Evolutionary conservation across 257 asterid species (phyloP).

Genomic region (Marsdenia floribunda): DNA sequence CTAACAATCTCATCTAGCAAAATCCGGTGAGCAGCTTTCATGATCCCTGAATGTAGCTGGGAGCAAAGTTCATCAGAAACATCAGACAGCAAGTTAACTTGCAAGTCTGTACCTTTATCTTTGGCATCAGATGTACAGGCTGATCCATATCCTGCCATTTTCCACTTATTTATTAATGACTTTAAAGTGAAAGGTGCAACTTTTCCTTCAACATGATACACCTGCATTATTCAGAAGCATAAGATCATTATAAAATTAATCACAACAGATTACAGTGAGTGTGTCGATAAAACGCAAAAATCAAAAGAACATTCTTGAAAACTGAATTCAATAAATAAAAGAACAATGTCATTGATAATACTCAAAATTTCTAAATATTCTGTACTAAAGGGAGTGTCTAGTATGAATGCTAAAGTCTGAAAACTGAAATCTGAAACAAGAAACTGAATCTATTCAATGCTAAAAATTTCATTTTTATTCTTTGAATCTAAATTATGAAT

Average conservation of each 20-base stretch:
- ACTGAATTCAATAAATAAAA: too few relatives aligned
- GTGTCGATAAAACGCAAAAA: too few relatives aligned
- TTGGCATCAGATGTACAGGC: constrained; percentile 27
- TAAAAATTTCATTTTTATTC: too few relatives aligned
- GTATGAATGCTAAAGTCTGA: too few relatives aligned
- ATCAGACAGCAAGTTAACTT: constrained; percentile 43
- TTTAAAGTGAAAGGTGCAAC: constrained; percentile 53
- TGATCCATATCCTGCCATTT: constrained; percentile 36
- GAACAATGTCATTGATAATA: too few relatives aligned
- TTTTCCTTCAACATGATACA: constrained; percentile 52
- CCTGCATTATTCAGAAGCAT: constrained; percentile 44
- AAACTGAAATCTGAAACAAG: too few relatives aligned
- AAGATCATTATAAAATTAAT: not conserved
- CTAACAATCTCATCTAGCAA: constrained; percentile 81
- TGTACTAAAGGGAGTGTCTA: too few relatives aligned
- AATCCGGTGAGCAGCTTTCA: constrained; percentile 84
- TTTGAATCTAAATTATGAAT: too few relatives aligned
- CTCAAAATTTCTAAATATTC: too few relatives aligned
- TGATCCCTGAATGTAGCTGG: constrained; percentile 71
- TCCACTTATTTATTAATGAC: constrained; percentile 54
- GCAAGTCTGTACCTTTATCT: constrained; percentile 30
- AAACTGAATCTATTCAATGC: too few relatives aligned
- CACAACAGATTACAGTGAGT: too few relatives aligned
- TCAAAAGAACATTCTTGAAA: too few relatives aligned
- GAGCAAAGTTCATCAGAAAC: constrained; percentile 68